Conservation (phyloP, 1,139 yeast genomes). For the Chernovozyma aurita region DNA sequence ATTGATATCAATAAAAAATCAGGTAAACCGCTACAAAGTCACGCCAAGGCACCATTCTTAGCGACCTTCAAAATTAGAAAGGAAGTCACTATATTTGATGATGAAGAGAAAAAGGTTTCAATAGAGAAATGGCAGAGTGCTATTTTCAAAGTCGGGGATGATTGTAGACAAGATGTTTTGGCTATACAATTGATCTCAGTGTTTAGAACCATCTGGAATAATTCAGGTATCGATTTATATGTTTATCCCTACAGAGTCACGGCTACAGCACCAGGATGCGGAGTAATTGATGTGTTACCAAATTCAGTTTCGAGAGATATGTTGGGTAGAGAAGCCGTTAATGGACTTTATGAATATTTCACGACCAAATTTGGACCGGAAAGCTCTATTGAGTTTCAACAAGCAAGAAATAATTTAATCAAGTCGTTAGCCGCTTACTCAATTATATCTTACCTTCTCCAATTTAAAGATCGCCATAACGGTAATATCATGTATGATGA, state of each 20-base stretch:
- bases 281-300: conserved; percentile 96
- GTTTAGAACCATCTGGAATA: conserved; percentile 86
- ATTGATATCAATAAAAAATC: conserved; percentile 88
- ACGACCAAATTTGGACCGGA: conserved; percentile 93
- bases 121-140: conserved; percentile 84
- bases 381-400: conserved; percentile 81
- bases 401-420: conserved; percentile 87
- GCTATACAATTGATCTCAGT: conserved; percentile 90
- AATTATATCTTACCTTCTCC: conserved; percentile 84
- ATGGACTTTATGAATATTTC: conserved; percentile 91
- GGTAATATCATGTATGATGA: conserved; percentile 98
- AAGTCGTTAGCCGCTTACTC: conserved; percentile 95
- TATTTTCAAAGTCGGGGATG: conserved; percentile 98
- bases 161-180: conserved; percentile 94
- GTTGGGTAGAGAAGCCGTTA: conserved; percentile 98
- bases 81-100: conserved; percentile 42
- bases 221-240: conserved; percentile 82
- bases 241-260: conserved; percentile 94
- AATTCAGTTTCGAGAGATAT: conserved; percentile 93
- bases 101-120: conserved; percentile 33
- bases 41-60: conserved; percentile 98
- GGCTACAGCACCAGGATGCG: conserved; percentile 99
- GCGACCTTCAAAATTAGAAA: conserved; percentile 86
- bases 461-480: conserved; percentile 96
- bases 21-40: conserved; percentile 96